phyloP scores from a whole-genome alignment of 2,329 filamentous ascomycete genomes.

The Alternaria atra region DNA sequence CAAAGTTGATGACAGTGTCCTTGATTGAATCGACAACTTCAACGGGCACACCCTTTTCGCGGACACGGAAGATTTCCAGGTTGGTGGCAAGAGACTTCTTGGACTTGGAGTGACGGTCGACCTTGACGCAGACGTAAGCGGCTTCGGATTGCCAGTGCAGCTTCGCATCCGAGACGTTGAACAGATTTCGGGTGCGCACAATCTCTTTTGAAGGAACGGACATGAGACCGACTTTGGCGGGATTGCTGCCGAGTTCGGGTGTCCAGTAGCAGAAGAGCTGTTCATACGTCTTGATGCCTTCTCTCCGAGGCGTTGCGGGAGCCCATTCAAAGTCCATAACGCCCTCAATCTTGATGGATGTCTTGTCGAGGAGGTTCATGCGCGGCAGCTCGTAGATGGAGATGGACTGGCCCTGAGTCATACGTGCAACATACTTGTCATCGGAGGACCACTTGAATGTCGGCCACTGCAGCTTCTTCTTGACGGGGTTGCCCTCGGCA shows the following conservation, averaged over 20 bases:
- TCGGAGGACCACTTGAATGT: constrained; percentile 99
- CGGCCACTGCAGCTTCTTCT: constrained; percentile 97
- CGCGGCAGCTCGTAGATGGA: constrained; percentile 88
- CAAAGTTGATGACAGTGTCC: constrained; percentile 99
- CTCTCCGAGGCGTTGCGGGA: constrained; percentile 80
- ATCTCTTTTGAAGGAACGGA: constrained; percentile 94
- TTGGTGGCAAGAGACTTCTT: constrained; percentile 98
- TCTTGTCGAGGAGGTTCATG: constrained; percentile 91
- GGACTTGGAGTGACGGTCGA: constrained; percentile 97
- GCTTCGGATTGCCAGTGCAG: constrained; percentile 98
- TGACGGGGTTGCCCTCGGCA: constrained; percentile 70
- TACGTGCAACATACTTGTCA: constrained; percentile 93
- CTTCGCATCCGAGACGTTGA: constrained; percentile 97
- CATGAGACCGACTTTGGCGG: constrained; percentile 96
- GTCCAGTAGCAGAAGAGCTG: constrained; percentile 99
- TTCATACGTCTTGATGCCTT: constrained; percentile 89
- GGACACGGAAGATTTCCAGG: constrained; percentile 96
- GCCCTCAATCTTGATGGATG: constrained; percentile 93
- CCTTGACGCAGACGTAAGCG: constrained; percentile 96
- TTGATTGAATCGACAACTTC: constrained; percentile 98
- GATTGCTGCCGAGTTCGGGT: constrained; percentile 96
- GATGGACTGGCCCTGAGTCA: constrained; percentile 87
- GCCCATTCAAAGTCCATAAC: constrained; percentile 99
- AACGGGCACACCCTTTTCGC: constrained; percentile 96
- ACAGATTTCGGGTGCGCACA: constrained; percentile 92